Evolutionary conservation across 2,329 filamentous ascomycete species (phyloP).

Genomic region (Sordariomycetes sp.): DNA sequence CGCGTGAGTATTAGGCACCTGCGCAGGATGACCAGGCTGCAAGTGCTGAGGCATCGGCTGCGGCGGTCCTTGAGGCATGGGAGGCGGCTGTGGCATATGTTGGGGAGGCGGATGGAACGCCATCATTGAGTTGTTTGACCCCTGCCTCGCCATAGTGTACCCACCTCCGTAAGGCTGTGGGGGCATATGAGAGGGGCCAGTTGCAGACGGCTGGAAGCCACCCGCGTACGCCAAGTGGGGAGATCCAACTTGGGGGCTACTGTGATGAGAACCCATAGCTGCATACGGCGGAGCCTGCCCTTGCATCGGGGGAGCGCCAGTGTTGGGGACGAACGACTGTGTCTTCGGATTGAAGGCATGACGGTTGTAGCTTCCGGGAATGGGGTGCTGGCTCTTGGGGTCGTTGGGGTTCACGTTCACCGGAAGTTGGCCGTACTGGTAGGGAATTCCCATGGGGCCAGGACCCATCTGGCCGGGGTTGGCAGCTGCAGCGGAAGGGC

Average conservation of each 20-base stretch:
- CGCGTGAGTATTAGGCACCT: slow-evolving; percentile 31
- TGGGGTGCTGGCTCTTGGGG: slow-evolving; percentile 53
- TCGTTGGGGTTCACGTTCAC: slow-evolving; percentile 56
- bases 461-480: slow-evolving; percentile 1
- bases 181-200: not conserved
- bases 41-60: slow-evolving; percentile 18
- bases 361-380: slow-evolving; percentile 72
- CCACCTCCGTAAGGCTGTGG: slow-evolving; percentile 32
- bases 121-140: slow-evolving; percentile 39
- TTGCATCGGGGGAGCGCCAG: slow-evolving; percentile 30
- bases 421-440: slow-evolving; percentile 69
- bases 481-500: slow-evolving; percentile 1
- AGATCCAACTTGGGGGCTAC: slow-evolving; percentile 38
- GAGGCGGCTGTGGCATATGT: slow-evolving; percentile 6
- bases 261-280: slow-evolving; percentile 33
- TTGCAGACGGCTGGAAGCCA: slow-evolving; percentile 29
- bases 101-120: slow-evolving; percentile 28
- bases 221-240: slow-evolving; percentile 32
- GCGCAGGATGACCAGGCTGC: slow-evolving; percentile 21
- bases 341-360: slow-evolving; percentile 91
- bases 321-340: slow-evolving; percentile 69
- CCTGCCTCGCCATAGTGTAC: slow-evolving; percentile 43
- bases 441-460: slow-evolving; percentile 31
- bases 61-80: not conserved
- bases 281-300: slow-evolving; percentile 34